phyloP scores from a whole-genome alignment of 805 yeast genomes.

The Cyberlindnera americana region DNA sequence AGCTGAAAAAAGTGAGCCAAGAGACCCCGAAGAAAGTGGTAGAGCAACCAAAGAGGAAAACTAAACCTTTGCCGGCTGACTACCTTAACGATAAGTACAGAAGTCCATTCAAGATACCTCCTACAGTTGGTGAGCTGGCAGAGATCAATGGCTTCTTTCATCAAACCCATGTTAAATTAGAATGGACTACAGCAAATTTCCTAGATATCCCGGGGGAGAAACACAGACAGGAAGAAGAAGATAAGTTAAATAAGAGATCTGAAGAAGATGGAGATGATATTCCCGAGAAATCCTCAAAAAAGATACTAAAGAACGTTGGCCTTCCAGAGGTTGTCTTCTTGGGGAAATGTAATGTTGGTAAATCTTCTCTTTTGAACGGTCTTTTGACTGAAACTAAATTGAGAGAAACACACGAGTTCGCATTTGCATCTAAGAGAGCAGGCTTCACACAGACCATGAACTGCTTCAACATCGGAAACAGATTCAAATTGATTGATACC shows the following conservation, averaged over 20 bases:
- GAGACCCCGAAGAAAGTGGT: background rate
- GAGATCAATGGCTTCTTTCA: slow-evolving; percentile 42
- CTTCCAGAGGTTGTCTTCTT: slow-evolving; percentile 74
- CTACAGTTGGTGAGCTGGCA: slow-evolving; percentile 23
- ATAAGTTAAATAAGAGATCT: slow-evolving; percentile 8
- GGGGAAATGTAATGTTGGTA: slow-evolving; percentile 86
- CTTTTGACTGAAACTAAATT: slow-evolving; percentile 41
- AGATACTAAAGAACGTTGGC: slow-evolving; percentile 19
- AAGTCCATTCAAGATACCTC: slow-evolving; percentile 14
- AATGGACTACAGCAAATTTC: slow-evolving; percentile 58
- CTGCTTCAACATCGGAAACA: slow-evolving; percentile 63
- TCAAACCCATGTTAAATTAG: slow-evolving; percentile 42
- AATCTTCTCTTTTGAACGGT: slow-evolving; percentile 70
- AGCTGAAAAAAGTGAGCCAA: background rate
- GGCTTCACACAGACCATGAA: slow-evolving; percentile 63
- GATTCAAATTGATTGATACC: slow-evolving; percentile 68
- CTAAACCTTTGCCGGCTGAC: slow-evolving; percentile 11
- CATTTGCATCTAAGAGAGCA: slow-evolving; percentile 51
- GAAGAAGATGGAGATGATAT: slow-evolving; percentile 13
- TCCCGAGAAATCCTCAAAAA: slow-evolving; percentile 1
- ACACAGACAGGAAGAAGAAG: slow-evolving; percentile 25
- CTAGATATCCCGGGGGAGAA: slow-evolving; percentile 56
- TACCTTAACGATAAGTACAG: slow-evolving; percentile 19
- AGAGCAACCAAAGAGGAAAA: slow-evolving; percentile 1
- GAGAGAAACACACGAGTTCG: slow-evolving; percentile 35